These are phyloP conservation scores for Rhizopus microsporus DNA, from an alignment of 371 early-diverging fungal genomes.

Conservation along the genomic window DNA sequence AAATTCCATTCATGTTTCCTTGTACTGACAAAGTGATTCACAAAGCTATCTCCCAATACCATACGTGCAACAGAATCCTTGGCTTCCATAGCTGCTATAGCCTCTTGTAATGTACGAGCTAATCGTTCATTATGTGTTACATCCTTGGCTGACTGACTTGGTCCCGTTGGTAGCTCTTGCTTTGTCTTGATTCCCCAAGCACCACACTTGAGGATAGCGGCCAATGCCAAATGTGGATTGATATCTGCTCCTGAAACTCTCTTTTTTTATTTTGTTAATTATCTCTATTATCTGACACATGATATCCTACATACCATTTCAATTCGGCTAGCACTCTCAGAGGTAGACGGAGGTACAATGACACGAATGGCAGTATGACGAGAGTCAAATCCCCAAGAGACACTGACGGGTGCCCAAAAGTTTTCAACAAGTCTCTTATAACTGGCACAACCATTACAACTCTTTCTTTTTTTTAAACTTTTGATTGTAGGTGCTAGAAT, in stretches of 20 bases:
- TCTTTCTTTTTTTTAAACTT: neutral
- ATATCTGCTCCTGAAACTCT: conserved; percentile 85
- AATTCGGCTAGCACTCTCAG: conserved; percentile 65
- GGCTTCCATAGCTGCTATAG: conserved; percentile 63
- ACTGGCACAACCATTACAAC: conserved; percentile 28
- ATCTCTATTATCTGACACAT: conserved; percentile 3
- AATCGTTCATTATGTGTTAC: conserved; percentile 39
- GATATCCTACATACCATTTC: conserved; percentile 56
- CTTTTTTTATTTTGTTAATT: conserved; percentile 26
- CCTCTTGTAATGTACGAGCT: conserved; percentile 70
- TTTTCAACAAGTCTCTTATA: conserved; percentile 85
- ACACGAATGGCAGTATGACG: conserved; percentile 77
- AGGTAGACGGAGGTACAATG: conserved; percentile 73
- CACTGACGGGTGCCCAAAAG: conserved; percentile 86
- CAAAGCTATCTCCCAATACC: conserved; percentile 79
- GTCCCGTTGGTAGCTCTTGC: conserved; percentile 50
- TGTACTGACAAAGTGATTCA: conserved; percentile 76
- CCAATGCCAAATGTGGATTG: conserved; percentile 78
- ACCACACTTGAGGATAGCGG: conserved; percentile 80
- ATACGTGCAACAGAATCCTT: conserved; percentile 71
- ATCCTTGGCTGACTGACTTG: conserved; percentile 24
- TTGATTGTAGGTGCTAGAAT: conserved; percentile 80
- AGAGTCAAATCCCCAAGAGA: conserved; percentile 82
- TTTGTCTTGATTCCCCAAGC: conserved; percentile 72
- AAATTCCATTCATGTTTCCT: conserved; percentile 72